These are phyloP conservation scores for Nakataea oryzae DNA, from an alignment of 2,329 filamentous ascomycete species.

Conservation along the genomic window DNA sequence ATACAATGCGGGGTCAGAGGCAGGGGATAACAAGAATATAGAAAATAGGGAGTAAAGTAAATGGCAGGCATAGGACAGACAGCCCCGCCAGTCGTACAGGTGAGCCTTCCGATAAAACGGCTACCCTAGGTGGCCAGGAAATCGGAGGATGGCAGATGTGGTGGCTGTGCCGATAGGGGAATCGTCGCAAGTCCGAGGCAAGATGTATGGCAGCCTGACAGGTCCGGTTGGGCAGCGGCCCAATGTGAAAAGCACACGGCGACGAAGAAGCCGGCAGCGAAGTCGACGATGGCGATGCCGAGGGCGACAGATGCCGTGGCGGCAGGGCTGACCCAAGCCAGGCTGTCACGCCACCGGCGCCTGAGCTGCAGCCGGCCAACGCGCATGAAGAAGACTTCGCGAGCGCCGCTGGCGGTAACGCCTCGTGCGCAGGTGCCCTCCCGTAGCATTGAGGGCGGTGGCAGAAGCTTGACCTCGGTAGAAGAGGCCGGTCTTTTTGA, in stretches of 20 bases:
- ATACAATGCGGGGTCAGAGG: not conserved
- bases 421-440: not conserved
- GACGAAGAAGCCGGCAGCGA: slow-evolving; percentile 11
- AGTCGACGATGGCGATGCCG: slow-evolving; percentile 12
- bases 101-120: too few relatives aligned
- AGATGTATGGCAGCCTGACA: not conserved
- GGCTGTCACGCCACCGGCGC: slow-evolving; percentile 19
- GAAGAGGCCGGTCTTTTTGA: slow-evolving; percentile 11
- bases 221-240: not conserved
- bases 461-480: slow-evolving; percentile 12
- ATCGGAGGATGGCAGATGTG: not conserved
- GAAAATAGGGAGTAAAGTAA: too few relatives aligned
- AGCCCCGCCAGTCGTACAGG: too few relatives aligned
- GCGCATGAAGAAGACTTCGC: slow-evolving; percentile 23
- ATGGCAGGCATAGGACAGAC: too few relatives aligned
- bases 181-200: not conserved
- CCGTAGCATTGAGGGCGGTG: slow-evolving; percentile 5
- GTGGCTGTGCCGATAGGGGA: not conserved
- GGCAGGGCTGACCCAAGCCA: slow-evolving; percentile 14
- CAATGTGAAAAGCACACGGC: too few relatives aligned
- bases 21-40: too few relatives aligned
- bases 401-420: slow-evolving; percentile 6
- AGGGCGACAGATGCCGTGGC: slow-evolving; percentile 13
- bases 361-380: slow-evolving; percentile 18
- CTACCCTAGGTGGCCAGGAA: not conserved